Evolutionary conservation across 2,329 filamentous ascomycete genomes (phyloP).

Genomic region (Ophiostoma sp.): DNA sequence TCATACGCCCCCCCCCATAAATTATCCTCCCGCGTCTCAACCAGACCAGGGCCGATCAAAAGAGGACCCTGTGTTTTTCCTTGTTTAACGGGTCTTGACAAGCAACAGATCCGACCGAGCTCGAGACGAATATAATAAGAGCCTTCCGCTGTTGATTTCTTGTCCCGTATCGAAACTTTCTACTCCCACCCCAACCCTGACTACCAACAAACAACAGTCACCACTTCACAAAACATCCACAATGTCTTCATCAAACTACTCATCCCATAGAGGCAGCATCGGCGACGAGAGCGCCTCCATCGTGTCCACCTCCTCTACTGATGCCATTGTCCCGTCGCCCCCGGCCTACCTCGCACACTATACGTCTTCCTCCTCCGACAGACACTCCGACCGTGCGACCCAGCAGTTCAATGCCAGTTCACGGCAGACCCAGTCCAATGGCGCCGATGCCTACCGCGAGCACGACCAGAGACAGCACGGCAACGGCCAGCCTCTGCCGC

Average conservation of each 20-base stretch:
- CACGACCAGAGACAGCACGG: constrained; percentile 12
- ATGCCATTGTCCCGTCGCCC: neutral
- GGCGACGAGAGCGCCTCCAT: constrained; percentile 9
- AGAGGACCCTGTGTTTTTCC: constrained; percentile 11
- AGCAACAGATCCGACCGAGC: neutral
- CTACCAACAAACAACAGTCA: neutral
- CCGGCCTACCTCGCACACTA: neutral
- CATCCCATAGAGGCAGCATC: neutral
- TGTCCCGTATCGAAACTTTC: neutral
- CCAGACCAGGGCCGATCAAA: neutral
- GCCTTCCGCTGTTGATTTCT: neutral
- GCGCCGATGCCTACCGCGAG: neutral
- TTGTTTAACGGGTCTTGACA: constrained; percentile 12
- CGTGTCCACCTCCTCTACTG: neutral
- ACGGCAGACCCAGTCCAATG: neutral
- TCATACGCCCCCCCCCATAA: neutral
- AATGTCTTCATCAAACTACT: constrained; percentile 2
- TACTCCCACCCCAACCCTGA: neutral
- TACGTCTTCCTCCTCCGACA: neutral
- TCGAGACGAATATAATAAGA: neutral
- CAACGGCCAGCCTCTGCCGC: constrained; percentile 12
- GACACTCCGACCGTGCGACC: neutral
- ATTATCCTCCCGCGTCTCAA: neutral
- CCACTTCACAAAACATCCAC: neutral
- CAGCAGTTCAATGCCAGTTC: neutral